These are phyloP conservation scores for Botrytis squamosa DNA, from an alignment of 2,329 filamentous ascomycete species.

Conservation along the genomic window DNA sequence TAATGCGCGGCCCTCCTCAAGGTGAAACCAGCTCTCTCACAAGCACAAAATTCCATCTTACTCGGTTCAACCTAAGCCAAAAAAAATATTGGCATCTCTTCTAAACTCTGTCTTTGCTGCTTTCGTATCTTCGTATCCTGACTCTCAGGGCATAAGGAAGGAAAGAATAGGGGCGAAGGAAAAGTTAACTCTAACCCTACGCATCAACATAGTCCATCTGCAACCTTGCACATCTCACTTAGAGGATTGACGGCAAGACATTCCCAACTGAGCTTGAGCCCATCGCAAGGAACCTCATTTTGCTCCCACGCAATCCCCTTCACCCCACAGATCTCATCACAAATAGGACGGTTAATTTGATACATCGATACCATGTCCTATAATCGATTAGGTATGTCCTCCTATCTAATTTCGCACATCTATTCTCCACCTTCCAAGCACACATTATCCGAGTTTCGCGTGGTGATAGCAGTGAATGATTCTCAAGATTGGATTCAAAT, in stretches of 20 bases:
- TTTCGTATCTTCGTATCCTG: neutral
- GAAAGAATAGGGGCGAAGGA: neutral
- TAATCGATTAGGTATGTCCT: conserved; percentile 67
- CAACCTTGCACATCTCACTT: neutral
- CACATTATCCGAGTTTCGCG: conserved; percentile 2
- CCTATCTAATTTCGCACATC: conserved; percentile 10
- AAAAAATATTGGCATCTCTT: neutral
- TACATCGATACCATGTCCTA: conserved; percentile 57
- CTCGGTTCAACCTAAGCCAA: neutral
- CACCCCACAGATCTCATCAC: conserved; percentile 14
- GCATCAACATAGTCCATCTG: neutral
- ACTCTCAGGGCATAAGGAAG: neutral
- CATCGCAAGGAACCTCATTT: conserved; percentile 7
- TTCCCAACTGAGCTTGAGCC: conserved; percentile 14
- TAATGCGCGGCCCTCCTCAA: conserved; percentile 11
- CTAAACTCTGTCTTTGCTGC: neutral
- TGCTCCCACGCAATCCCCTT: conserved; percentile 9
- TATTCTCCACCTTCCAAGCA: conserved; percentile 16
- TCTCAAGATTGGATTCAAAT: conserved; percentile 5
- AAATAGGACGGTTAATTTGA: conserved; percentile 1
- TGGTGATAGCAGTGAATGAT: conserved; percentile 13
- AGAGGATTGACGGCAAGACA: conserved; percentile 3
- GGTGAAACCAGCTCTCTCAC: conserved; percentile 9
- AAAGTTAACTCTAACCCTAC: neutral
- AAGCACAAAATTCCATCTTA: neutral